Evolutionary conservation across 208 protist species (phyloP).

Genomic region (Zelonia costaricensis): DNA sequence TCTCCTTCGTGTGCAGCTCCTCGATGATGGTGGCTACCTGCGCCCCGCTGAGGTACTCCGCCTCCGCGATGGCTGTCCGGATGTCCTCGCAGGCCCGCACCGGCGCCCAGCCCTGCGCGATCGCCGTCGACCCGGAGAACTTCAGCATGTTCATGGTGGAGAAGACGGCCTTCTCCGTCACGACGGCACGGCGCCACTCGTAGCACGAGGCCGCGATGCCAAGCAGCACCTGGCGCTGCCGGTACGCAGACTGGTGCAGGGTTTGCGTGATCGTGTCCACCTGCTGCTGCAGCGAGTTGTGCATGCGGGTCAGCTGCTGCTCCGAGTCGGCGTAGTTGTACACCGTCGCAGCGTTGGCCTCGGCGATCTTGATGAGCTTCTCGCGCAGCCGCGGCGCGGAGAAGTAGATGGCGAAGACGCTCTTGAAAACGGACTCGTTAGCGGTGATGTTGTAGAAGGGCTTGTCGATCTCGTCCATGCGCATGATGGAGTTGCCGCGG

Average conservation of each 20-base stretch:
- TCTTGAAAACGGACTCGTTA: conserved; percentile 89
- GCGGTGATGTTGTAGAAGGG: conserved; percentile 88
- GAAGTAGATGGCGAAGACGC: conserved; percentile 98
- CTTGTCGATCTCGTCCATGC: conserved; percentile 86
- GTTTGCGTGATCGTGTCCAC: conserved; percentile 79
- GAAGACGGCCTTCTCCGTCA: conserved; percentile 96
- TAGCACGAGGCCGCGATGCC: conserved; percentile 67
- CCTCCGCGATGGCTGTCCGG: conserved; percentile 66
- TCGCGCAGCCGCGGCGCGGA: conserved; percentile 89
- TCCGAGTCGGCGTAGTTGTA: conserved; percentile 94
- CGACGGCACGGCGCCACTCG: conserved; percentile 91
- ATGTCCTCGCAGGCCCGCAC: conserved; percentile 78
- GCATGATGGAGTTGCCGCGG: conserved; percentile 96
- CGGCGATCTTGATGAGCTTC: conserved; percentile 96
- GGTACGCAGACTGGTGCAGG: conserved; percentile 64
- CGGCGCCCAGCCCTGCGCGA: conserved; percentile 95
- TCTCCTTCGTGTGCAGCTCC: conserved; percentile 82
- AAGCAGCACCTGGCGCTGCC: conserved; percentile 76
- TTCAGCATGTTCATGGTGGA: conserved; percentile 97
- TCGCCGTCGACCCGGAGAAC: conserved; percentile 88
- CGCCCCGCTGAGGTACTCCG: conserved; percentile 76
- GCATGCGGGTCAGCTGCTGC: conserved; percentile 75
- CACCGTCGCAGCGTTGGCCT: conserved; percentile 94
- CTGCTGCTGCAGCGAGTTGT: conserved; percentile 58
- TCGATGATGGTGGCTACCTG: conserved; percentile 94